Conservation (phyloP, 768 basidiomycete species). For the Kwoniella heveanensis region DNA sequence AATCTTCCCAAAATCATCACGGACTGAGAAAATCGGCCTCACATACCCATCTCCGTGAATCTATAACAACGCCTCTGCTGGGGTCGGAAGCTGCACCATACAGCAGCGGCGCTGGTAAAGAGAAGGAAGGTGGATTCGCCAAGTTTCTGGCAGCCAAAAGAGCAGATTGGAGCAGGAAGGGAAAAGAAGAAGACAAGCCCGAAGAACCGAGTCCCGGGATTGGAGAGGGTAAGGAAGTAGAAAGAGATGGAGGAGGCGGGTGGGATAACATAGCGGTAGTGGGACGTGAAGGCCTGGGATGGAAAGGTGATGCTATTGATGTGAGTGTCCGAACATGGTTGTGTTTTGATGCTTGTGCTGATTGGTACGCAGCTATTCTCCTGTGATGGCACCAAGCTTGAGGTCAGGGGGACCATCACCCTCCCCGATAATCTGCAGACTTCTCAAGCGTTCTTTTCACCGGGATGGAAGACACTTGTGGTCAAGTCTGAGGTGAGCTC, state of each 20-base stretch:
- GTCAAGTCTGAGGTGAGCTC: constrained; percentile 21
- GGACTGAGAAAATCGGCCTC: constrained; percentile 14
- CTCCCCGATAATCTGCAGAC: not conserved
- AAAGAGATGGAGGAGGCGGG: constrained; percentile 35
- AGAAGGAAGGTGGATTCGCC: constrained; percentile 35
- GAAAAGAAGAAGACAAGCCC: constrained; percentile 14
- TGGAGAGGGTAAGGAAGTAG: constrained; percentile 42
- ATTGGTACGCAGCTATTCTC: constrained; percentile 21
- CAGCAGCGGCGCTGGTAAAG: not conserved
- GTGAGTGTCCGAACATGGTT: constrained; percentile 22
- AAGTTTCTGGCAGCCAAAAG: constrained; percentile 36
- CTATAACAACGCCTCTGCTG: constrained; percentile 1
- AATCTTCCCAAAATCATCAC: not conserved
- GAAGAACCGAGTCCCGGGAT: constrained; percentile 24
- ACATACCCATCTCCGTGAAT: constrained; percentile 13
- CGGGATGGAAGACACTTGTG: constrained; percentile 7
- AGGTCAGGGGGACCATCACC: constrained; percentile 25
- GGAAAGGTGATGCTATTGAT: constrained; percentile 26
- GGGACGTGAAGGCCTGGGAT: constrained; percentile 33
- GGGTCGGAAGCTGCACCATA: not conserved
- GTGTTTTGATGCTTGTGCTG: constrained; percentile 1
- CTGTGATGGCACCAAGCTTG: constrained; percentile 26
- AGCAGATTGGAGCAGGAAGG: constrained; percentile 23
- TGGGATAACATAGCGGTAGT: constrained; percentile 30
- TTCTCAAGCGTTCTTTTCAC: not conserved